A percentile compares a stretch with the other conserved stretches of the same genome.
Evolutionary conservation across 1,139 yeast species (phyloP).

Genomic region (Sugiyamaella grinbergsii): DNA sequence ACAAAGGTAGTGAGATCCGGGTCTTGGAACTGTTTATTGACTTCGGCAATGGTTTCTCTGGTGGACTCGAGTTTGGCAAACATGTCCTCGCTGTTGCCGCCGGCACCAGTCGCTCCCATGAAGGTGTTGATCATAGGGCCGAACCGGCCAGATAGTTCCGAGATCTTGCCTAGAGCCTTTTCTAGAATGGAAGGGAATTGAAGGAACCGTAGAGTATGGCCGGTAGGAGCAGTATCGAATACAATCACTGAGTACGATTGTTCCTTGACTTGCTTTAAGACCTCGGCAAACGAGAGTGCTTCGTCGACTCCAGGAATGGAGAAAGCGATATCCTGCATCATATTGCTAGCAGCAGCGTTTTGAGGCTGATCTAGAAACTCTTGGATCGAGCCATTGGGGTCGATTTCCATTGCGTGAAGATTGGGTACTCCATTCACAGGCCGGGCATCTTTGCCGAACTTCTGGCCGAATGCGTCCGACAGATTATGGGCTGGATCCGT

Average conservation of each 20-base stretch:
- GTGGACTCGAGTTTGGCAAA: conserved; percentile 80
- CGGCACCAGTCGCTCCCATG: conserved; percentile 59
- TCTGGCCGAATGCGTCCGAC: conserved; percentile 97
- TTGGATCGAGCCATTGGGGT: conserved; percentile 90
- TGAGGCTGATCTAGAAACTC: conserved; percentile 76
- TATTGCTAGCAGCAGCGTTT: conserved; percentile 45
- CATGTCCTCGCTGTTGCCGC: conserved; percentile 70
- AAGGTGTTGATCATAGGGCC: conserved; percentile 88
- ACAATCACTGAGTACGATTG: conserved; percentile 87
- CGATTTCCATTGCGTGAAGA: conserved; percentile 96
- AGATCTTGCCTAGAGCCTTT: conserved; percentile 80
- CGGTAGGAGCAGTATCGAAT: conserved; percentile 98
- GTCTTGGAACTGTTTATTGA: conserved; percentile 90
- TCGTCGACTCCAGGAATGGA: conserved; percentile 98
- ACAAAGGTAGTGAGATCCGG: conserved; percentile 96
- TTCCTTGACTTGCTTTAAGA: conserved; percentile 88
- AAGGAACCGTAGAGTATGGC: conserved; percentile 91
- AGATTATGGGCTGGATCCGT: conserved; percentile 98
- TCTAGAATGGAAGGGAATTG: conserved; percentile 92
- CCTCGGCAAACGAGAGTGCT: conserved; percentile 96
- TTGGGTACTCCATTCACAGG: conserved; percentile 85
- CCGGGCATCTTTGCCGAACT: conserved; percentile 95
- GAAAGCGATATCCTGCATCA: conserved; percentile 91
- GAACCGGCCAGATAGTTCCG: conserved; percentile 79
- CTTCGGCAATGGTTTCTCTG: conserved; percentile 80